Percentiles rank a stretch among this genome's conserved stretches.
Conservation (phyloP, 2,329 filamentous ascomycete genomes). For the Hirsutella minnesotensis region DNA sequence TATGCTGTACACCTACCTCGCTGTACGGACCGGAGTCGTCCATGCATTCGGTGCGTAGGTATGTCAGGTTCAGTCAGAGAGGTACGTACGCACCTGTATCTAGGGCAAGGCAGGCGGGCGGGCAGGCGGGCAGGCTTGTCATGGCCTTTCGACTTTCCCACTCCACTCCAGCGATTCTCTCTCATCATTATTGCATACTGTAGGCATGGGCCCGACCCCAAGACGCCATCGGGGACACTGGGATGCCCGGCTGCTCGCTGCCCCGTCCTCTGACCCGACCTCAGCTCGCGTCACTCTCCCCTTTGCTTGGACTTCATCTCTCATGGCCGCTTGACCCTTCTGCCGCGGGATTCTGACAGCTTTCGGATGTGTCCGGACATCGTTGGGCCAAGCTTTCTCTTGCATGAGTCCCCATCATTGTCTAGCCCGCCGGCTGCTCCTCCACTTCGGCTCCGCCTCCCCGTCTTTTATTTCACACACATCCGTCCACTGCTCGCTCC, state of each 20-base stretch:
- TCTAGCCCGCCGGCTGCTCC: too few relatives aligned
- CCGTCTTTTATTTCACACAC: neutral
- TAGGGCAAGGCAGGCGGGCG: too few relatives aligned
- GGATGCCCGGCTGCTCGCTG: neutral
- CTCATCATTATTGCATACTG: conserved; percentile 2
- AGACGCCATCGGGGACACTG: neutral
- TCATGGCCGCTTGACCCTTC: neutral
- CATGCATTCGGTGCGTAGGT: too few relatives aligned
- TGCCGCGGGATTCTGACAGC: neutral
- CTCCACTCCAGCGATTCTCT: conserved; percentile 1
- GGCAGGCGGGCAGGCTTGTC: neutral
- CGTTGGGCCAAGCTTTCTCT: neutral
- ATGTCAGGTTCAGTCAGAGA: neutral
- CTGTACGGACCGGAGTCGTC: too few relatives aligned
- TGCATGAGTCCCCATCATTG: neutral
- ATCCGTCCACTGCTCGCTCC: neutral
- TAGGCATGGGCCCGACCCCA: neutral
- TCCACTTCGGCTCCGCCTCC: too few relatives aligned
- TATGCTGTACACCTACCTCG: neutral
- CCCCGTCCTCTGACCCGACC: neutral
- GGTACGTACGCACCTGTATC: neutral
- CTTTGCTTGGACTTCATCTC: neutral
- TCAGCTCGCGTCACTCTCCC: neutral
- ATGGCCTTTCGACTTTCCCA: neutral
- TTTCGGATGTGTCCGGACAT: neutral